These are phyloP conservation scores for Amanita subjunquillea DNA, from an alignment of 768 basidiomycete genomes.

Conservation along the genomic window DNA sequence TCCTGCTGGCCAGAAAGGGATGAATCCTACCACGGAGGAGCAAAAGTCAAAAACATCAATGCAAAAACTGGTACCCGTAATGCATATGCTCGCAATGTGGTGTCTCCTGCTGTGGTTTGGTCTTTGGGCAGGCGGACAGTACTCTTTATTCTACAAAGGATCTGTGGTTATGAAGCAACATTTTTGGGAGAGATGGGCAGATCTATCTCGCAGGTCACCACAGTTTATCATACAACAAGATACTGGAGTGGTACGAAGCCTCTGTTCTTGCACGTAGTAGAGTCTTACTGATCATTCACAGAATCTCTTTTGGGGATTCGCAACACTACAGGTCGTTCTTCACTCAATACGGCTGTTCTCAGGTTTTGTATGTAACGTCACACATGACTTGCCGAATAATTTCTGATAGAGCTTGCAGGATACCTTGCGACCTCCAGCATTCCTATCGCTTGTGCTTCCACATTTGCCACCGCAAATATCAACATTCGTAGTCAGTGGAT, in stretches of 20 bases:
- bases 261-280: constrained; percentile 1
- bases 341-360: constrained; percentile 67
- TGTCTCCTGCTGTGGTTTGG: constrained; percentile 57
- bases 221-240: not conserved
- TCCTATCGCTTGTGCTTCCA: constrained; percentile 51
- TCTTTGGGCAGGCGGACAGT: constrained; percentile 49
- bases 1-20: constrained; percentile 10
- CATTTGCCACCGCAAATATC: constrained; percentile 58
- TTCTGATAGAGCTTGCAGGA: constrained; percentile 27
- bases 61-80: constrained; percentile 53
- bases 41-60: constrained; percentile 22
- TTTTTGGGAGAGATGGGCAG: constrained; percentile 57
- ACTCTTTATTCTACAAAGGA: constrained; percentile 26
- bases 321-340: constrained; percentile 57
- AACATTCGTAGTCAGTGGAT: constrained; percentile 45
- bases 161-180: constrained; percentile 14
- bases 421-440: constrained; percentile 43
- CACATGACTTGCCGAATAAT: not conserved
- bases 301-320: constrained; percentile 82
- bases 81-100: constrained; percentile 62
- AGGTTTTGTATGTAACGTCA: constrained; percentile 43
- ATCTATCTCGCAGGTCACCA: constrained; percentile 27
- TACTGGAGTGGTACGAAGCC: not conserved
- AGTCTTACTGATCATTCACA: constrained; percentile 14
- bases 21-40: not conserved